A percentile compares a stretch with the other conserved stretches of the same genome.
These are phyloP conservation scores for Umbelopsis sp. DNA, from an alignment of 192 early-diverging fungal genomes.

Conservation along the genomic window DNA sequence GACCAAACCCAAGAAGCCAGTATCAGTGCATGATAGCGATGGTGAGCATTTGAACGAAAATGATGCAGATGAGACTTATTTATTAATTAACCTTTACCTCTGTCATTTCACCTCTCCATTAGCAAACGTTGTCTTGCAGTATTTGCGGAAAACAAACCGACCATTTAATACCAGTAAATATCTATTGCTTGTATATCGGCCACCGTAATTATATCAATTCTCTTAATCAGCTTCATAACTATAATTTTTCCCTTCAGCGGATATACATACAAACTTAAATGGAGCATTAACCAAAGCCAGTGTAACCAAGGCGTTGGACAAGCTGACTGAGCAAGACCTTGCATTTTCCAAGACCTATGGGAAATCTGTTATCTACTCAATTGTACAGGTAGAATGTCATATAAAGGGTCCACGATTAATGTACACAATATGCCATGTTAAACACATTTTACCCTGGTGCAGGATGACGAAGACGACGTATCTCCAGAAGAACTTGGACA, in stretches of 20 bases:
- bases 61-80: not conserved
- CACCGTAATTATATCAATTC: not conserved
- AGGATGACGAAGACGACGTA: not conserved
- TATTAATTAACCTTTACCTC: not conserved
- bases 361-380: not conserved
- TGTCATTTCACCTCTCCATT: not conserved
- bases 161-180: not conserved
- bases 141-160: not conserved
- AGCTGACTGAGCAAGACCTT: not conserved
- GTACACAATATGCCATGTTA: not conserved
- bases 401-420: not conserved
- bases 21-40: not conserved
- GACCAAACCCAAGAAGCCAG: not conserved
- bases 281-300: not conserved
- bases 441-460: not conserved
- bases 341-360: not conserved
- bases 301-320: not conserved
- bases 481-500: not conserved
- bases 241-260: not conserved
- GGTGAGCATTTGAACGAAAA: not conserved
- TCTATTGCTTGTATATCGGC: not conserved
- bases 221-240: not conserved
- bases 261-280: not conserved
- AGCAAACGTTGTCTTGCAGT: not conserved
- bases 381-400: not conserved